Percentiles rank a stretch among this genome's conserved stretches.
Conservation (phyloP, 2,329 filamentous ascomycete species). For the Talaromyces sp. region DNA sequence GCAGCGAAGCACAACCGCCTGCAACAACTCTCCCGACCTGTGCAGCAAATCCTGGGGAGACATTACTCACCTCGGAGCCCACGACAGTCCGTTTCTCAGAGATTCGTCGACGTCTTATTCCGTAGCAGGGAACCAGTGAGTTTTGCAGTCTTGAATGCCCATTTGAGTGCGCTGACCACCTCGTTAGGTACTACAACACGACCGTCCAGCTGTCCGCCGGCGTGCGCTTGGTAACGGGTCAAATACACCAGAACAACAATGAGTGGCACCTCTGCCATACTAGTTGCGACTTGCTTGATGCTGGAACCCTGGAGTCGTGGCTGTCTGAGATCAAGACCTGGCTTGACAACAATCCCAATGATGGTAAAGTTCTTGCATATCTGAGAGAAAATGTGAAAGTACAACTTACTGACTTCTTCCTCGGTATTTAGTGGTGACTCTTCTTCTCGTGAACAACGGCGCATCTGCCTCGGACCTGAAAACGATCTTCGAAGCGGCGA, state of each 20-base stretch:
- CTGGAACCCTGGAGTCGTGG: constrained; percentile 61
- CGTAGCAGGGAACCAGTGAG: constrained; percentile 64
- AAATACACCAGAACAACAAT: constrained; percentile 60
- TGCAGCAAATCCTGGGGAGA: constrained; percentile 68
- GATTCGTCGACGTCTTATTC: constrained; percentile 59
- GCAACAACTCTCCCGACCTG: constrained; percentile 75
- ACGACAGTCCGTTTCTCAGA: constrained; percentile 68
- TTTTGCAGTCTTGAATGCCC: background rate
- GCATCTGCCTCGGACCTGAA: constrained; percentile 53
- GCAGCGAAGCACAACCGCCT: constrained; percentile 45
- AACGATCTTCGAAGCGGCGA: constrained; percentile 51
- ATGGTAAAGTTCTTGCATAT: constrained; percentile 33
- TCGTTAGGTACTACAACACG: constrained; percentile 55
- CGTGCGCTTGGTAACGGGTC: constrained; percentile 64
- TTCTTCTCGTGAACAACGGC: constrained; percentile 67
- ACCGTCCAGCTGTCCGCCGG: constrained; percentile 66
- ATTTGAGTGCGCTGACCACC: background rate
- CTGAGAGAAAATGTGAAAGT: constrained; percentile 2
- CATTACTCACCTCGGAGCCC: constrained; percentile 72
- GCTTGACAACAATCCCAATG: constrained; percentile 65
- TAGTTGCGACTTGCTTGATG: constrained; percentile 62
- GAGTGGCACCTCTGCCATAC: constrained; percentile 67
- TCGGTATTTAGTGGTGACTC: constrained; percentile 56
- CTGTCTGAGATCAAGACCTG: constrained; percentile 60
- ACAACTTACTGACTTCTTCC: background rate